These are phyloP conservation scores for Colletotrichum brevisporum DNA, from an alignment of 2,329 filamentous ascomycete species.

Conservation along the genomic window DNA sequence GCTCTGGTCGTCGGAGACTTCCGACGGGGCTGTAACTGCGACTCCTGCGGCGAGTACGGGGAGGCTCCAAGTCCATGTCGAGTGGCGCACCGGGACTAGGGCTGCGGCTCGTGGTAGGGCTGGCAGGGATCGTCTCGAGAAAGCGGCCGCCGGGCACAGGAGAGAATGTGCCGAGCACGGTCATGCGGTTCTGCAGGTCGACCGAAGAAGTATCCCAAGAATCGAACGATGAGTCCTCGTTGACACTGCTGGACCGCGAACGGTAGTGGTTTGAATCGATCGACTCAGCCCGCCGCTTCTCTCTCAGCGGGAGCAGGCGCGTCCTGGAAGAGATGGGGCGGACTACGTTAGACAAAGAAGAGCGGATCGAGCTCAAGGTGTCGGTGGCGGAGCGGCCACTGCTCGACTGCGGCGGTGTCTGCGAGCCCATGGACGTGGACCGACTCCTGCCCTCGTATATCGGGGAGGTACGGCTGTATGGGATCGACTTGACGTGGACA, in stretches of 20 bases:
- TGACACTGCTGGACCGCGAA: slow-evolving; percentile 52
- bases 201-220: slow-evolving; percentile 82
- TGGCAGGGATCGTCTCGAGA: slow-evolving; percentile 80
- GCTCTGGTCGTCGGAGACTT: slow-evolving; percentile 56
- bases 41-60: slow-evolving; percentile 59
- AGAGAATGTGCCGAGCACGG: slow-evolving; percentile 65
- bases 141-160: slow-evolving; percentile 61
- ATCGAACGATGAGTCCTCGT: slow-evolving; percentile 76
- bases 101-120: slow-evolving; percentile 74
- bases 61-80: slow-evolving; percentile 64
- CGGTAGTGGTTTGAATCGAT: slow-evolving; percentile 59
- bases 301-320: slow-evolving; percentile 62
- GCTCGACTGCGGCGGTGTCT: slow-evolving; percentile 61
- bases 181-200: slow-evolving; percentile 72
- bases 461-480: slow-evolving; percentile 63
- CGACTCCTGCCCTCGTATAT: slow-evolving; percentile 31
- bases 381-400: slow-evolving; percentile 60
- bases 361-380: slow-evolving; percentile 63
- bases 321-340: slow-evolving; percentile 72
- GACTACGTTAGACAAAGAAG: slow-evolving; percentile 62
- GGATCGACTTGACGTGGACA: slow-evolving; percentile 65
- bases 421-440: slow-evolving; percentile 53
- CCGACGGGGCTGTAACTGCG: slow-evolving; percentile 66
- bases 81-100: slow-evolving; percentile 74
- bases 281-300: slow-evolving; percentile 62